Base-by-base conservation (phyloP, 148 eudicot species). In the Tetragonia tetragonoides region DNA sequence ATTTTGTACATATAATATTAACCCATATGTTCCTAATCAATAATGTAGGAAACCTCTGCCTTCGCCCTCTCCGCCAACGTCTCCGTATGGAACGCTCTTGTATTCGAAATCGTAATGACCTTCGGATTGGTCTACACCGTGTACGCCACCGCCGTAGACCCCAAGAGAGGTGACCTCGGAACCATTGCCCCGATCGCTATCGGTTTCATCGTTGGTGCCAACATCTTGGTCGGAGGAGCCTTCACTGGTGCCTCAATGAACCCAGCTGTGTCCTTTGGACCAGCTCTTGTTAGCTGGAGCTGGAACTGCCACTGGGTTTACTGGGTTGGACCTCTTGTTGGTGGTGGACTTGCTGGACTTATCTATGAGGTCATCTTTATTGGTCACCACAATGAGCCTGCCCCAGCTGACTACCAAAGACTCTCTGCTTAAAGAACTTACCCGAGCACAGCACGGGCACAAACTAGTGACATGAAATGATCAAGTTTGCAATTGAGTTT, bases 41-140 rank as follows among this genome's bases (percentile, higher is more conserved):
- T 57, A 5, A 23, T 76, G 53, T 60, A 88, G 90, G 80, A 86
- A 17, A 88, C 90, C 28, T 51, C 87, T 9, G 88, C 84, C 37
- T 88, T 88, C 54, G 77, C 84, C 0, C 64, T 82, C 56, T 68
- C 82, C 10, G 61, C 80, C 4, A 83, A 87, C 21, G 86, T 86
- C 21, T 66, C 78, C 10, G 80, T 77, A 28, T 86, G 87, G 88
- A 86, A 83, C 73, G 90, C 88, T 23, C 74, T 88, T 2, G 89
- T 88, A 0, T 76, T 88, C 51, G 90, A 88, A 75, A 86, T 88
- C 4, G 90, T 88, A 21, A 86, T 88, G 90, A 88, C 90, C 0
- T 88, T 87, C 62, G 90, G 53, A 6, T 79, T 90, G 21, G 94
- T 90, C 38, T 89, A 89, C 89, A 90, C 94, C 16, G 94, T 90